Conservation (phyloP, 148 eudicot species). For the Arctostaphylos glauca region DNA sequence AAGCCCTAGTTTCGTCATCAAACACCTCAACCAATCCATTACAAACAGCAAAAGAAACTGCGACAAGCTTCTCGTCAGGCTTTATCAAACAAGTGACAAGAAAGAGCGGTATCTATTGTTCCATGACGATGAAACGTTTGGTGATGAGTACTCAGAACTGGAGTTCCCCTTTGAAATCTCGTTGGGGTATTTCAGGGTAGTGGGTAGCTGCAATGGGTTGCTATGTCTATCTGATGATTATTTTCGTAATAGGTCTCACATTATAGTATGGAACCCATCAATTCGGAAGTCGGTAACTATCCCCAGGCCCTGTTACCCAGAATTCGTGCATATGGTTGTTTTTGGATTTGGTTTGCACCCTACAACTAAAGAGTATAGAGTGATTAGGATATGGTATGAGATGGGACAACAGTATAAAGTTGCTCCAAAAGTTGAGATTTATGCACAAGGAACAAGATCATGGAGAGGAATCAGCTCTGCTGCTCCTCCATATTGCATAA, state of each 20-base stretch:
- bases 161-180: not conserved
- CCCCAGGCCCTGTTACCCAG: not conserved
- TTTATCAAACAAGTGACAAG: not conserved
- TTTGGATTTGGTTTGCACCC: not conserved
- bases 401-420: too few species aligned
- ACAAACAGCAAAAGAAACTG: not conserved
- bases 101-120: not conserved
- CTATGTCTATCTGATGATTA: not conserved
- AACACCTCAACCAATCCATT: not conserved
- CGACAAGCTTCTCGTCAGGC: not conserved
- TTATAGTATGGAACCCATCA: not conserved
- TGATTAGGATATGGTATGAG: not conserved
- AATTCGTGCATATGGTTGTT: not conserved
- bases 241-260: not conserved
- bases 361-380: not conserved
- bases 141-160: not conserved
- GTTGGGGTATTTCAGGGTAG: not conserved
- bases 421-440: not conserved
- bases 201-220: not conserved
- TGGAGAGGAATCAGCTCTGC: not conserved
- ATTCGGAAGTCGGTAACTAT: not conserved
- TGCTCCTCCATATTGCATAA: not conserved
- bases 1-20: not conserved
- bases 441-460: not conserved
- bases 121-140: not conserved